Conservation (phyloP, 805 yeast genomes). For the Blastobotrys attinorum region DNA sequence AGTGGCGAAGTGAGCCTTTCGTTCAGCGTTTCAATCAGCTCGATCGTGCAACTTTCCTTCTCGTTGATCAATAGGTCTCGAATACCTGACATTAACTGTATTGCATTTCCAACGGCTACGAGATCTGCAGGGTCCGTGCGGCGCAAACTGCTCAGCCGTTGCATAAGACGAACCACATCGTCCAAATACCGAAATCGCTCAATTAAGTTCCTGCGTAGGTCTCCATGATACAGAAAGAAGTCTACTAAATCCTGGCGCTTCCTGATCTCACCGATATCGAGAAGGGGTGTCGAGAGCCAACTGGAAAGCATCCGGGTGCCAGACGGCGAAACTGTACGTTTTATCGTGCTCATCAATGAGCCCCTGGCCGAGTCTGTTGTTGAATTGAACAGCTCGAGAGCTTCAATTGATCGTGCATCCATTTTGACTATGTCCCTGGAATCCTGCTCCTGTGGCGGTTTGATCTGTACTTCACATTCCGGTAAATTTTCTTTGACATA, state of each 20-base stretch:
- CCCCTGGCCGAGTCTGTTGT: conserved; percentile 54
- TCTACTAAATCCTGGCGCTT: conserved; percentile 48
- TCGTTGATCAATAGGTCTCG: conserved; percentile 1
- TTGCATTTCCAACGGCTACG: conserved; percentile 36
- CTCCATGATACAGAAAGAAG: conserved; percentile 34
- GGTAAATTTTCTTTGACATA: conserved; percentile 73
- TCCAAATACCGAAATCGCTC: conserved; percentile 53
- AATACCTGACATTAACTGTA: conserved; percentile 31
- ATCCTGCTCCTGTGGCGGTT: conserved; percentile 54
- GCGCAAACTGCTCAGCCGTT: conserved; percentile 29
- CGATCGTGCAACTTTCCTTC: not conserved
- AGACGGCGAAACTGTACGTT: conserved; percentile 68
- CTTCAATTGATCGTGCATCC: conserved; percentile 43
- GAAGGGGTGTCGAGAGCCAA: conserved; percentile 78
- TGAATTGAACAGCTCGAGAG: conserved; percentile 48
- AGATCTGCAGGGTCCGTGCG: conserved; percentile 40
- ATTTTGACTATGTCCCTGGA: conserved; percentile 57
- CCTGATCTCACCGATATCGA: conserved; percentile 47
- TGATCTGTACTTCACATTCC: conserved; percentile 50
- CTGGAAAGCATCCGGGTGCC: conserved; percentile 73
- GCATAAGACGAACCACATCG: conserved; percentile 31
- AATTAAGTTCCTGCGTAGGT: conserved; percentile 47
- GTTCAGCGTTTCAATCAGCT: conserved; percentile 11
- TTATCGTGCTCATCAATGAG: conserved; percentile 60
- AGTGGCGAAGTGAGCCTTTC: conserved; percentile 23